Base-by-base conservation (phyloP, 768 basidiomycete species). In the Hygrocybe punicea region DNA sequence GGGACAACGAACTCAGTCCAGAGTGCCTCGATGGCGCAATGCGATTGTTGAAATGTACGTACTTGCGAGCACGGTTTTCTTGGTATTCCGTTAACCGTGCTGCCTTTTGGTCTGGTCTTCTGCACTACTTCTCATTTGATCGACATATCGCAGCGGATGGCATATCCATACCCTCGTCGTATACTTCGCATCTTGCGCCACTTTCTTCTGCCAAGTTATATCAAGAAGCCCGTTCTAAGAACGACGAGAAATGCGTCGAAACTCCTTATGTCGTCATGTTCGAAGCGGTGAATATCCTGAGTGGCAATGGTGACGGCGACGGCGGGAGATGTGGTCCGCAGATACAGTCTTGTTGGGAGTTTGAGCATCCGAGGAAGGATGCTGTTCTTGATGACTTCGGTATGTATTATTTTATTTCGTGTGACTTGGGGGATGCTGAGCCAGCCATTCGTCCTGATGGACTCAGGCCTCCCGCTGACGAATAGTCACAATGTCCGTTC, bases 251-350 rank as follows among this genome's bases (percentile, higher is more conserved):
- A 69, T 82, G 84, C 23, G 69, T 89, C 57, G 97, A 99, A 73
- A 98, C 94, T 33, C 96, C 97, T 1, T 98, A 98, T 64, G 97
- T 99, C 16, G 97, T 98, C 59, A 96, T 98, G 95, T 93, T 99
- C 70, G 87, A 92, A 66, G 91, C 93, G 8, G 89, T 93, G 59
- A 95, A 93, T 61, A 81, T 94, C 57, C 78, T 99, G 40, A 92
- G 90, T 56, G 93, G 86, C 7, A 77, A 89, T 49, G 82, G 87
- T 45, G 81, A 81, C 25, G 81, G 83, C 40, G 62, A 77, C 35
- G 76, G 78, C 63, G 84, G 83, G 16, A 79, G 82, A 46, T 93
- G 91, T 73, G 93, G 94, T 13, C 79, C 86, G 2, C 84, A 84
- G 61, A 80, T 97, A 35, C 97, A 98, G 70, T 90, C 93, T 64